Conservation (phyloP, 2,329 filamentous ascomycete genomes). For the Penicillium sp. region DNA sequence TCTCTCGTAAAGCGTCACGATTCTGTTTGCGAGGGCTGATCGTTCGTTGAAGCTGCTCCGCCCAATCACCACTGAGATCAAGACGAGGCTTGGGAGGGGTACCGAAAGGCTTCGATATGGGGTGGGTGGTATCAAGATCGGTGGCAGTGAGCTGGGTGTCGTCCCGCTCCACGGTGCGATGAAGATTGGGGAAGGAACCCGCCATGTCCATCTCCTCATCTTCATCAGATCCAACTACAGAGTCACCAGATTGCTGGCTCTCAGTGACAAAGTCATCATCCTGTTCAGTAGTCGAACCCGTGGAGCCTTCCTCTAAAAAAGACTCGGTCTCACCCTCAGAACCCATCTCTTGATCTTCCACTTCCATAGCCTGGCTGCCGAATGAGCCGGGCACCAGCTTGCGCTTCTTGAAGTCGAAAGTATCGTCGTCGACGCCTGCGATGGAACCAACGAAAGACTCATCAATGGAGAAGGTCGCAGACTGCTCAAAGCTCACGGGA, state of each 20-base stretch:
- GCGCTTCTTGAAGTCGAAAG: constrained; percentile 56
- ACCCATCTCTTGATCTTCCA: constrained; percentile 49
- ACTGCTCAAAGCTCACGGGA: constrained; percentile 37
- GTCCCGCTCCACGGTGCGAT: constrained; percentile 73
- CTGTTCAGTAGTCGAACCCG: constrained; percentile 69
- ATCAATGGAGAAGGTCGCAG: constrained; percentile 41
- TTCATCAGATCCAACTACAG: constrained; percentile 60
- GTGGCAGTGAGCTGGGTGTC: constrained; percentile 47
- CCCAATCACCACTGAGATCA: constrained; percentile 77
- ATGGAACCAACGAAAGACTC: constrained; percentile 42
- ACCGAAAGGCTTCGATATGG: constrained; percentile 32
- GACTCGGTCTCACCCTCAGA: constrained; percentile 54
- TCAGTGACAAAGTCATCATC: constrained; percentile 51
- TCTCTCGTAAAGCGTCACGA: constrained; percentile 67
- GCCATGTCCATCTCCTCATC: constrained; percentile 80
- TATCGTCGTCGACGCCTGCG: constrained; percentile 52
- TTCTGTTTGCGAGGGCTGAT: constrained; percentile 93
- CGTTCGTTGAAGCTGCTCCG: constrained; percentile 87
- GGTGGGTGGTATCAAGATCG: constrained; percentile 50
- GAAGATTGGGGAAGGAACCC: constrained; percentile 70
- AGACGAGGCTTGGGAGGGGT: constrained; percentile 56
- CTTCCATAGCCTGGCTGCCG: constrained; percentile 60
- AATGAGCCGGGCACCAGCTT: constrained; percentile 75
- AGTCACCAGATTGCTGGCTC: constrained; percentile 58
- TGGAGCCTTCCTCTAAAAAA: constrained; percentile 93